phyloP scores from a whole-genome alignment of 257 asterid genomes.

The Gynochthodes officinalis region DNA sequence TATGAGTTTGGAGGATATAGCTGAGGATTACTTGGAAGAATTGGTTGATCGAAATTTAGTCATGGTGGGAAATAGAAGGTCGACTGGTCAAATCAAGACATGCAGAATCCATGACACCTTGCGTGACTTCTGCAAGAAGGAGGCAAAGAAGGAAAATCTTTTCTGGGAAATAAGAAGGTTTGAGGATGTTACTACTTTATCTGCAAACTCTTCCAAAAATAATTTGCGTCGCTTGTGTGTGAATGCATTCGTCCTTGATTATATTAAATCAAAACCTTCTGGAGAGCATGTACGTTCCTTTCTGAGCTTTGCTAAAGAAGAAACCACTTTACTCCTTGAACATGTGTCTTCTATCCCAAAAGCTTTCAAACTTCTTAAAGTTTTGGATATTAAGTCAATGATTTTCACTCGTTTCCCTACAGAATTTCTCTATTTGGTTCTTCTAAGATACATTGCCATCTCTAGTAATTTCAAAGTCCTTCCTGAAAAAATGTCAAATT shows the following conservation, averaged over 20 bases:
- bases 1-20: too few relatives aligned
- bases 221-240: neutral
- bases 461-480: too few relatives aligned
- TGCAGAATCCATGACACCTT: slow-evolving; percentile 19
- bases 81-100: slow-evolving; percentile 10
- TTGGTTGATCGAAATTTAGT: too few relatives aligned
- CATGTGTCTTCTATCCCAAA: slow-evolving; percentile 13
- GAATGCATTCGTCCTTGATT: neutral
- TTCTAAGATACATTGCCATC: too few relatives aligned
- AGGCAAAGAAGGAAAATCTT: neutral
- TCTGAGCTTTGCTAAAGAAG: neutral
- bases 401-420: too few relatives aligned
- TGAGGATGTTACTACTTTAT: neutral
- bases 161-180: slow-evolving; percentile 8
- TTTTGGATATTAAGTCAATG: too few relatives aligned
- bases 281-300: too few relatives aligned
- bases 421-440: too few relatives aligned
- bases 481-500: too few relatives aligned
- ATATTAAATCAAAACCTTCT: neutral
- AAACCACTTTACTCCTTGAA: neutral
- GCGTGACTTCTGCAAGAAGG: slow-evolving; percentile 7
- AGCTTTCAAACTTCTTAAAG: too few relatives aligned
- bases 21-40: too few relatives aligned
- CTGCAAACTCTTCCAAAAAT: neutral
- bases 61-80: neutral